phyloP scores from a whole-genome alignment of 352 stramenopile genomes.

The Phytopythium sindhum region DNA sequence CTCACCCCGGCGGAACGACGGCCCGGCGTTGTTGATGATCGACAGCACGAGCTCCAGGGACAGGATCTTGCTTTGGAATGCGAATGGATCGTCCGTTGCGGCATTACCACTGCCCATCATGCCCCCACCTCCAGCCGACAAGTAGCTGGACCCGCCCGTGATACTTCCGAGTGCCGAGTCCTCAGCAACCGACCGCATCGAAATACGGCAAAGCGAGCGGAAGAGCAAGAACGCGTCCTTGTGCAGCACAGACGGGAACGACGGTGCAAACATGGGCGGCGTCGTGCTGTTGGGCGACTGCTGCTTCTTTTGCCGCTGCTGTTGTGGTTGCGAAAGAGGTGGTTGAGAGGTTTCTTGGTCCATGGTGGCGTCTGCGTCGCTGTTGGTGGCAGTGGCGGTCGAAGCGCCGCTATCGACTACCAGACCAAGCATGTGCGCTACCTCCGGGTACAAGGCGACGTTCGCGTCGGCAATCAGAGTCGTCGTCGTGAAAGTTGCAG shows the following conservation, averaged over 20 bases:
- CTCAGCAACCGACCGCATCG: slow-evolving; percentile 92
- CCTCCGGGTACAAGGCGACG: slow-evolving; percentile 42
- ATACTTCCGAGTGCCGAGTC: slow-evolving; percentile 44
- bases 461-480: slow-evolving; percentile 14
- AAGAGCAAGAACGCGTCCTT: slow-evolving; percentile 99
- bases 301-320: slow-evolving; percentile 8
- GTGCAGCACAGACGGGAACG: slow-evolving; percentile 96
- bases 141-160: slow-evolving; percentile 12
- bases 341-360: slow-evolving; percentile 10
- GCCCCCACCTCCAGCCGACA: background rate
- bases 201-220: slow-evolving; percentile 93
- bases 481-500: background rate
- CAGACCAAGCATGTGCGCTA: slow-evolving; percentile 33
- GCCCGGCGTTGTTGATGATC: slow-evolving; percentile 96
- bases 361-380: background rate
- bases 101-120: slow-evolving; percentile 17
- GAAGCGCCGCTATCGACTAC: background rate
- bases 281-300: slow-evolving; percentile 14
- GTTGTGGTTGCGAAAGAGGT: background rate
- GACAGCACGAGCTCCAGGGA: slow-evolving; percentile 96
- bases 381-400: background rate
- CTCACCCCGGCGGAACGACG: slow-evolving; percentile 92
- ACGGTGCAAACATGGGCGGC: slow-evolving; percentile 43
- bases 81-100: slow-evolving; percentile 86
- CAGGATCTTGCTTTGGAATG: slow-evolving; percentile 96